Evolutionary conservation across 805 yeast species (phyloP).

Genomic region (Torulaspora maleeae): DNA sequence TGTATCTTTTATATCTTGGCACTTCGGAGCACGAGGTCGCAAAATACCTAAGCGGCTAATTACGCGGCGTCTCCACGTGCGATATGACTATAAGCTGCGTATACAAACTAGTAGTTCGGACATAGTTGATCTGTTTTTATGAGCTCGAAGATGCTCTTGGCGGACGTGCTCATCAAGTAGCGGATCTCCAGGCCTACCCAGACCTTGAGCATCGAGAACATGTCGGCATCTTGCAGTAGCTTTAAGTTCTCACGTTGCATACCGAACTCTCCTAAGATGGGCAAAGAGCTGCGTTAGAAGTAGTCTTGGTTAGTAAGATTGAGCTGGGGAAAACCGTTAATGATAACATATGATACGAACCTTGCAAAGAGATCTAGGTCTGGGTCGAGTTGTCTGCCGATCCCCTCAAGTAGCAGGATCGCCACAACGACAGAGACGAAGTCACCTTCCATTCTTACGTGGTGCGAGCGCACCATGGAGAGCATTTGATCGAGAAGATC

Average conservation of each 20-base stretch:
- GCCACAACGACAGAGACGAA: conserved; percentile 95
- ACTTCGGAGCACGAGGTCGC: neutral
- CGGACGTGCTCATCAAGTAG: conserved; percentile 76
- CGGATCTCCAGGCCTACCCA: conserved; percentile 90
- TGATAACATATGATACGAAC: conserved; percentile 57
- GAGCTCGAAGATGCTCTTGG: conserved; percentile 59
- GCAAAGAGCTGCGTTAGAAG: conserved; percentile 54
- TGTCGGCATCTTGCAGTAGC: conserved; percentile 50
- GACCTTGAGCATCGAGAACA: conserved; percentile 78
- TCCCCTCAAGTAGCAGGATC: conserved; percentile 84
- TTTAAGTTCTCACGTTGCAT: conserved; percentile 59
- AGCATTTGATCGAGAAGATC: conserved; percentile 83
- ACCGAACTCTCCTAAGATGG: conserved; percentile 78
- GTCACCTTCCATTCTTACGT: conserved; percentile 96
- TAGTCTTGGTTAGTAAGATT: conserved; percentile 12
- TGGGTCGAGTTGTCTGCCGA: conserved; percentile 92
- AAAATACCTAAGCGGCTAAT: conserved; percentile 5
- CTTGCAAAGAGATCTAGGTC: conserved; percentile 91
- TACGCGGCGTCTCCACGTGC: conserved; percentile 5
- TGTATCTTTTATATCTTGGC: neutral
- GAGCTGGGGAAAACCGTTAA: conserved; percentile 29
- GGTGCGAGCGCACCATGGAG: conserved; percentile 87
- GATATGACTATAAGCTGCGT: neutral
- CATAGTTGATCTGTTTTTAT: conserved; percentile 62
- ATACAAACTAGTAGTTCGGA: conserved; percentile 49